Conservation (phyloP, 2,329 filamentous ascomycete genomes). For the Aschersonia sp. region DNA sequence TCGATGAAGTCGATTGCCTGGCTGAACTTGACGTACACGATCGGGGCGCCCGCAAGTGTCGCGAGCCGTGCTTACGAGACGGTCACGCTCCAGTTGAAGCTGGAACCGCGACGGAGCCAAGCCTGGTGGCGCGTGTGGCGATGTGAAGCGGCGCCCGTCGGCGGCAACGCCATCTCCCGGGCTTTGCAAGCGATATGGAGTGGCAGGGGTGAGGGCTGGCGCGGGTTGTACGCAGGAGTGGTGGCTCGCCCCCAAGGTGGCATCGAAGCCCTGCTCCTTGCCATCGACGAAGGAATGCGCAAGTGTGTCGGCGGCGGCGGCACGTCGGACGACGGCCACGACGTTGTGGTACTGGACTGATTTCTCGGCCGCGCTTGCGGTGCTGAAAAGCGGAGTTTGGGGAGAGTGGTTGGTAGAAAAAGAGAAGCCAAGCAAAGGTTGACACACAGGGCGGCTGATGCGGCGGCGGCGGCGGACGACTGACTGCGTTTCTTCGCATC, state of each 20-base stretch:
- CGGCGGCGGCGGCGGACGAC: too few relatives aligned
- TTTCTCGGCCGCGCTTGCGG: too few relatives aligned
- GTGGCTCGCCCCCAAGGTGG: constrained; percentile 24
- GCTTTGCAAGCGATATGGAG: constrained; percentile 31
- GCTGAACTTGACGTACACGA: constrained; percentile 38
- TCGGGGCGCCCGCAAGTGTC: constrained; percentile 12
- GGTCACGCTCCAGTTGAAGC: constrained; percentile 36
- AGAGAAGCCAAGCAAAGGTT: too few relatives aligned
- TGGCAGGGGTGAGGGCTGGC: constrained; percentile 27
- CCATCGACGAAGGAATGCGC: constrained; percentile 31
- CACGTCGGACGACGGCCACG: not conserved
- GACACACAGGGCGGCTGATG: too few relatives aligned
- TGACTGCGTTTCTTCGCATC: too few relatives aligned
- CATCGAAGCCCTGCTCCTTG: constrained; percentile 31
- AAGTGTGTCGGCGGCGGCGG: constrained; percentile 7
- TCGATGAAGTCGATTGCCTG: constrained; percentile 40
- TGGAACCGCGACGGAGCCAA: constrained; percentile 31
- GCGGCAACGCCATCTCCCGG: constrained; percentile 20
- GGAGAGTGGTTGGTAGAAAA: too few relatives aligned
- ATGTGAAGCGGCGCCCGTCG: constrained; percentile 7
- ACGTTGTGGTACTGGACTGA: constrained; percentile 7
- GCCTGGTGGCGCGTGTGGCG: constrained; percentile 37
- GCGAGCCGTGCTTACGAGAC: constrained; percentile 12
- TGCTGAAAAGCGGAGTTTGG: too few relatives aligned
- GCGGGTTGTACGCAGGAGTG: constrained; percentile 30